These are phyloP conservation scores for Tolypocladium inflatum DNA, from an alignment of 2,329 filamentous ascomycete species.

Conservation along the genomic window DNA sequence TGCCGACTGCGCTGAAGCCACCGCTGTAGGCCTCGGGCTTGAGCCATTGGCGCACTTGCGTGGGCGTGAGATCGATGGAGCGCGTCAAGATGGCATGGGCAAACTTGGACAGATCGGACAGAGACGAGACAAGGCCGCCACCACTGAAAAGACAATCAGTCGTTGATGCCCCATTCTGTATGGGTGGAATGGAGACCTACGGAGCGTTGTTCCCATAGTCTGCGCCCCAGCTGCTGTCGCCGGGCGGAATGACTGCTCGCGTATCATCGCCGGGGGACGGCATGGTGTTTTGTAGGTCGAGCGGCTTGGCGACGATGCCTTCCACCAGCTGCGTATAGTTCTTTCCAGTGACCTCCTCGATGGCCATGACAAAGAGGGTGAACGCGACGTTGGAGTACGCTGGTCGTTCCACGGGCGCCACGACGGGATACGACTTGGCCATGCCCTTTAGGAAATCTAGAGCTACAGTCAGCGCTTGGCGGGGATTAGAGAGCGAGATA, in stretches of 20 bases:
- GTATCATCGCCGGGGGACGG: constrained; percentile 18
- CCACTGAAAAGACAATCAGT: constrained; percentile 9
- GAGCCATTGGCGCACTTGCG: constrained; percentile 21
- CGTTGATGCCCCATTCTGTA: not conserved
- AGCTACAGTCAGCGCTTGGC: not conserved
- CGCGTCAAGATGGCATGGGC: constrained; percentile 17
- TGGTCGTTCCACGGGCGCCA: constrained; percentile 20
- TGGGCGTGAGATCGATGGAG: constrained; percentile 11
- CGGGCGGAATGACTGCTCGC: constrained; percentile 22
- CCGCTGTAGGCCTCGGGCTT: constrained; percentile 22
- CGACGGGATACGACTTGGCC: constrained; percentile 17
- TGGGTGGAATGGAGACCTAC: constrained; percentile 10
- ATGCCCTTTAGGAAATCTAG: constrained; percentile 23
- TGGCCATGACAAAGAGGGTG: constrained; percentile 22
- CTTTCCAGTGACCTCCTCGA: constrained; percentile 19
- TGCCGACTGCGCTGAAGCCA: constrained; percentile 19
- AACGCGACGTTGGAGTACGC: constrained; percentile 33
- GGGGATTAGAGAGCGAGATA: not conserved
- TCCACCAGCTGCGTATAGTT: constrained; percentile 16
- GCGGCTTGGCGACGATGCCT: constrained; percentile 7
- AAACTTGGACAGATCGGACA: constrained; percentile 21
- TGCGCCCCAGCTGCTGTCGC: constrained; percentile 21
- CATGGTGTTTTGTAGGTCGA: constrained; percentile 10
- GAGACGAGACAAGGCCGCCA: constrained; percentile 23
- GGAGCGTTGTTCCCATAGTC: constrained; percentile 23